Base-by-base conservation (phyloP, 768 basidiomycete genomes). In the Strobilomyces dryophilus region DNA sequence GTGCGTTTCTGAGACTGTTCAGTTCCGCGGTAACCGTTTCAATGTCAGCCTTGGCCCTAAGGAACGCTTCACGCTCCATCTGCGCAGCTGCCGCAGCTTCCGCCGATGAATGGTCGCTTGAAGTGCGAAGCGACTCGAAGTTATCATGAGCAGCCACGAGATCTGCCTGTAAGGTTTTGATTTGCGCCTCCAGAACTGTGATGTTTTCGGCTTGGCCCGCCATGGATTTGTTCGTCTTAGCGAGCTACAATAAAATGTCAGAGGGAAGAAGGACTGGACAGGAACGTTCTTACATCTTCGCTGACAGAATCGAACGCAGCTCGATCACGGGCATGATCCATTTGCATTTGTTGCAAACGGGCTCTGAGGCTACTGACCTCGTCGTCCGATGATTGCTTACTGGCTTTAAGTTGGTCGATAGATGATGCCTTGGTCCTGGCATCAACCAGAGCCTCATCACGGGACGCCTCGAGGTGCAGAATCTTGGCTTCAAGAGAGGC, bases 41-140 rank as follows among this genome's bases (percentile, higher is more conserved):
- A 34, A 89, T 72, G 48, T 89, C 80, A 2, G 77, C 79, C 58
- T 83, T 81, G 12, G 82, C 84, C 61, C 82, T 82, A 18, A 80
- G 61, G 27, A 89, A 74, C 20, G 82, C 80, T 60, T 84, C 84
- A 18, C 76, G 84, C 55, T 89, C 84, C 37, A 76, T 69, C 41
- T 79, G 74, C n/a, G 81, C 80, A 15, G 81, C 80, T 15, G 76
- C 73, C 1, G 76, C 67, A 0, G 78, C 74, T 27, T 73, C 75
- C 1, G 74, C 68, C 4, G 71, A 64, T 14, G 75, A 72, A 7
- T 76, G 68, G 14, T 76, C 75, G 24, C 79, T 76, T 3, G 75
- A 74, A 12, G 71, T 61, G 55, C 78, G 76, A 17, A 85, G 68
- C 4, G 68, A 68, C 27, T 81, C 79, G 17, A 89, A 65, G 39